A percentile compares a stretch with the other conserved stretches of the same genome.
Evolutionary conservation across 2,329 filamentous ascomycete genomes (phyloP).

Genomic region (Parafenestella ontariensis): DNA sequence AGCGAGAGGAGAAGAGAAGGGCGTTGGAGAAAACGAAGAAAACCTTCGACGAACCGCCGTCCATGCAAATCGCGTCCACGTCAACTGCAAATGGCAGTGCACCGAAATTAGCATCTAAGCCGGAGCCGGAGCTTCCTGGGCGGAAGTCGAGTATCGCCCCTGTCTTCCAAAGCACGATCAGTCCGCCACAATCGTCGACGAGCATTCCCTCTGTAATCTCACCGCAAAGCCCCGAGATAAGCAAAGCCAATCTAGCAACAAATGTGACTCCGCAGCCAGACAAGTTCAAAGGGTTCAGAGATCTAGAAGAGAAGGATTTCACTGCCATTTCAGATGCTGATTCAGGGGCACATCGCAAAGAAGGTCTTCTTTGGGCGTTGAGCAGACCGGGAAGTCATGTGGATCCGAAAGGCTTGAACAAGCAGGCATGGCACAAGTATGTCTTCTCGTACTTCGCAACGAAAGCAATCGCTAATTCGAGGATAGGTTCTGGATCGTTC

Average conservation of each 20-base stretch:
- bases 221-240: slow-evolving; percentile 39
- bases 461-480: slow-evolving; percentile 32
- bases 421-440: slow-evolving; percentile 98
- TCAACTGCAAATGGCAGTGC: slow-evolving; percentile 33
- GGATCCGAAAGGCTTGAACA: slow-evolving; percentile 93
- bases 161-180: slow-evolving; percentile 44
- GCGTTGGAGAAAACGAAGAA: slow-evolving; percentile 85
- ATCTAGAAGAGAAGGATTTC: slow-evolving; percentile 81
- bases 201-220: slow-evolving; percentile 33
- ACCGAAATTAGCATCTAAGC: slow-evolving; percentile 27
- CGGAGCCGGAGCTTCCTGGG: slow-evolving; percentile 36
- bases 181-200: slow-evolving; percentile 37
- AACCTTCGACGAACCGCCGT: slow-evolving; percentile 42
- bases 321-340: slow-evolving; percentile 56
- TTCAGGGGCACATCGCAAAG: slow-evolving; percentile 76
- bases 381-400: slow-evolving; percentile 93
- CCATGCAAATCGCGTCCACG: slow-evolving; percentile 27
- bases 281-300: slow-evolving; percentile 89
- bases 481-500: slow-evolving; percentile 94
- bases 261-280: slow-evolving; percentile 53
- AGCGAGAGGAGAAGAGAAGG: slow-evolving; percentile 92
- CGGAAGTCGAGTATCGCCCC: slow-evolving; percentile 44
- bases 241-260: slow-evolving; percentile 30
- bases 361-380: slow-evolving; percentile 92
- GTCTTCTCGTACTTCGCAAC: slow-evolving; percentile 46